Evolutionary conservation across 495 filamentous ascomycete genomes (phyloP), one percentile per base, ranked within the genome.

Genomic region (Neurospora intermedia): DNA sequence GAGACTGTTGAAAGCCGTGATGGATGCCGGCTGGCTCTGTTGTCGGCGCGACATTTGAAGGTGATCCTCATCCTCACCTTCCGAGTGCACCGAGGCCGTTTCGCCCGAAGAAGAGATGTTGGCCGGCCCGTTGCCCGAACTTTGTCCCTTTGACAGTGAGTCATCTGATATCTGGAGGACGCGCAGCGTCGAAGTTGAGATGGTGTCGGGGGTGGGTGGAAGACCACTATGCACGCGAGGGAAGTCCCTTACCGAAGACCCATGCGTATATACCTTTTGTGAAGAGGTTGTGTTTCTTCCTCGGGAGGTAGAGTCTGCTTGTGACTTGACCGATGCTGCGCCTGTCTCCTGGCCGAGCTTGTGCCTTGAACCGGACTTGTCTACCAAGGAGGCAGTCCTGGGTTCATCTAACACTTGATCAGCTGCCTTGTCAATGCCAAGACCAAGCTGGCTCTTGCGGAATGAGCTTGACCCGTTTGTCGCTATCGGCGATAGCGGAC

Each of bases 161-260:
- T 84, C 82, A 54, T 81, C 80, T 7, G 82, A 84, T 69, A 77
- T 77, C 38, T 82, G 75, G 66, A 76, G 82, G 43, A 79, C 81
- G 35, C 80, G 80, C 43, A 88, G 80, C 1, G 85, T 86, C 16
- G 82, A 83, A 4, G 85, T 87, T 6, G 85, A 84, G 27, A 88
- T 81, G 0, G 87, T 88, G 74, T 88, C 87, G 0, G 87, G 87
- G 3, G 87, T 88, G 10, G 87, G 87, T 48, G 87, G 87, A 18
- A 87, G 79, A 35, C 76, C 74, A 7, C 83, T 81, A 9, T 75
- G 74, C 43, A 76, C 78, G 23, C 41, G 72, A 10, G 74, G 73
- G 38, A 80, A 62, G 43, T 82, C 75, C 23, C 75, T 77, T 18
- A 76, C 70, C 23, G 73, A 73, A n/a, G 77, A 78, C 6, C 79